These are phyloP conservation scores for Nidularia sp. DNA, from an alignment of 768 basidiomycete genomes.

Conservation along the genomic window DNA sequence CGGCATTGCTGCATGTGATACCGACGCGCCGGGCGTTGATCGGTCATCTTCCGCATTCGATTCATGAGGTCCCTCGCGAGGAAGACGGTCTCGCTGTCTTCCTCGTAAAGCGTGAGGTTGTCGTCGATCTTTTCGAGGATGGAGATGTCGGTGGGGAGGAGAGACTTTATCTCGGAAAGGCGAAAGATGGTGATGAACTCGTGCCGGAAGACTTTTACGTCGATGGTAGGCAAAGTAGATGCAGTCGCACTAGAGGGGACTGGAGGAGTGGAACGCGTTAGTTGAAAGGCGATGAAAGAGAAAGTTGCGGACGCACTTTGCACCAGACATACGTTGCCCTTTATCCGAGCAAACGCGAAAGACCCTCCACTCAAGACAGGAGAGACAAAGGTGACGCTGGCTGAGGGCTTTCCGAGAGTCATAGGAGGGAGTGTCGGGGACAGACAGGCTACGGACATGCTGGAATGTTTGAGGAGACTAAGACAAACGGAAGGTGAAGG, in stretches of 20 bases:
- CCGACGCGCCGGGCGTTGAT: slow-evolving; percentile 18
- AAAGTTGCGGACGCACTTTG: slow-evolving; percentile 51
- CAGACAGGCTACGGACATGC: no score
- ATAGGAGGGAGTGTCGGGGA: no score
- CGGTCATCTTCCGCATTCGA: slow-evolving; percentile 34
- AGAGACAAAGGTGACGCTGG: neutral
- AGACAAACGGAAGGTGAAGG: no score
- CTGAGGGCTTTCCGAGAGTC: no score
- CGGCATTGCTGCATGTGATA: slow-evolving; percentile 15
- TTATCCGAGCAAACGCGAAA: slow-evolving; percentile 58
- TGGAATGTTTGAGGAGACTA: no score
- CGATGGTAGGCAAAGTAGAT: slow-evolving; percentile 40
- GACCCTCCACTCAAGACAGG: slow-evolving; percentile 20
- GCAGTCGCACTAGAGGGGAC: slow-evolving; percentile 33
- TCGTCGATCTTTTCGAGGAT: slow-evolving; percentile 51
- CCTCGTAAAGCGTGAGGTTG: slow-evolving; percentile 46
- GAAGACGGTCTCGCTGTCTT: slow-evolving; percentile 57
- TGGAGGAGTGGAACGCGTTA: slow-evolving; percentile 7
- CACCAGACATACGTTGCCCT: slow-evolving; percentile 54
- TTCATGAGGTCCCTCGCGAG: slow-evolving; percentile 49
- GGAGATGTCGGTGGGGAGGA: slow-evolving; percentile 47
- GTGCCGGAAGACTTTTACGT: slow-evolving; percentile 54
- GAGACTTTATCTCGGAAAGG: slow-evolving; percentile 35
- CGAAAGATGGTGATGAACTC: slow-evolving; percentile 67
- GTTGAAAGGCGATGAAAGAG: neutral